Conservation (phyloP, 2,329 filamentous ascomycete genomes). For the Ophiocordyceps australis region DNA sequence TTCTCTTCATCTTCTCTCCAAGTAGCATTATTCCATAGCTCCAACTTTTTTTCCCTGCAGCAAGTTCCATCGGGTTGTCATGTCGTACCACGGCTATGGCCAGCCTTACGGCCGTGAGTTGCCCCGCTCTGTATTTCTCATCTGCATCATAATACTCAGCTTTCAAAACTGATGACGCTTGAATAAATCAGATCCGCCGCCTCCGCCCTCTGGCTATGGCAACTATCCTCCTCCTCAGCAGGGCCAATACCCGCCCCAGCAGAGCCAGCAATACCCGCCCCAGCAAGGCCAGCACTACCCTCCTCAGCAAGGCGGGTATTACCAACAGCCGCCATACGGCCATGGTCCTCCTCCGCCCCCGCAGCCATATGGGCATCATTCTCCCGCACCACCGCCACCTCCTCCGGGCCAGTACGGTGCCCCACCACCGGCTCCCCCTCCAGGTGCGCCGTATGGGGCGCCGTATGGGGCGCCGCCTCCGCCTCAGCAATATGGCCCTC, state of each 20-base stretch:
- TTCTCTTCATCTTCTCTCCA: background rate
- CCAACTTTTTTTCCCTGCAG: no score
- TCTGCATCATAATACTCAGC: no score
- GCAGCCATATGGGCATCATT: no score
- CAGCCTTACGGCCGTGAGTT: constrained; percentile 17
- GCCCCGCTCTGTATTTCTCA: background rate
- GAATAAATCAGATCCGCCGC: constrained; percentile 13
- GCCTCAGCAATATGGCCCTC: constrained; percentile 16
- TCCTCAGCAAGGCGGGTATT: constrained; percentile 11
- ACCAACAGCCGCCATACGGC: constrained; percentile 10
- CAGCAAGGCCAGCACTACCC: constrained; percentile 12
- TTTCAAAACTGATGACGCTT: constrained; percentile 5
- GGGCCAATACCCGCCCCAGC: constrained; percentile 9
- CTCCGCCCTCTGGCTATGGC: constrained; percentile 20
- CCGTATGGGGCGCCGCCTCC: constrained; percentile 8
- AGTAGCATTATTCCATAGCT: background rate
- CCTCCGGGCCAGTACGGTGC: constrained; percentile 18
- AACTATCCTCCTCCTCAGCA: constrained; percentile 13
- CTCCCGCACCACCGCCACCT: no score
- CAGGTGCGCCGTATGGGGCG: no score
- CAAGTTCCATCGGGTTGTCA: constrained; percentile 4
- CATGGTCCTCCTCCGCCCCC: no score
- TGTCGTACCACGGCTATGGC: constrained; percentile 16
- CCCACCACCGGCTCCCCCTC: constrained; percentile 14
- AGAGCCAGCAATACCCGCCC: constrained; percentile 12